Percentiles rank a stretch among this genome's conserved stretches.
Evolutionary conservation across 1,139 yeast species (phyloP).

Genomic region (Lodderomyces theae): DNA sequence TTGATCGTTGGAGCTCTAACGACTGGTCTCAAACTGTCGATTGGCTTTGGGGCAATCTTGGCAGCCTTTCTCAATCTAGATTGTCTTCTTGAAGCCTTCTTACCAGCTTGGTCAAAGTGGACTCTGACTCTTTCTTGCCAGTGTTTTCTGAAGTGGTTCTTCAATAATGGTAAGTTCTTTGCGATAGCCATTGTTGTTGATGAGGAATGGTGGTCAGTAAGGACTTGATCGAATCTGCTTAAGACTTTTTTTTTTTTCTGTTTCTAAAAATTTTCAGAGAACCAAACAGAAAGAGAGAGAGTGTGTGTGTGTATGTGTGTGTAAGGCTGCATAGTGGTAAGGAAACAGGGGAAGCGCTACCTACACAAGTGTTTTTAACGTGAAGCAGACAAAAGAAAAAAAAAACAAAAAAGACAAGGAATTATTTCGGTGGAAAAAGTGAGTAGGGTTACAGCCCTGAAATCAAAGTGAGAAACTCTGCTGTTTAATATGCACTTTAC

Average conservation of each 20-base stretch:
- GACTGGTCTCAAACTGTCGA: constrained; percentile 94
- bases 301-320: no score
- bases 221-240: constrained; percentile 5
- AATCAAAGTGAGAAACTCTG: constrained; percentile 9
- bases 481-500: not conserved
- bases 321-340: not conserved
- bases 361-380: no score
- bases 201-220: constrained; percentile 4
- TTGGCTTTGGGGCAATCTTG: constrained; percentile 94
- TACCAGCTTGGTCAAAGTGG: constrained; percentile 99
- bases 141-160: constrained; percentile 98
- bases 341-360: not conserved
- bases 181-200: constrained; percentile 72
- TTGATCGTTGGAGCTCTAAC: constrained; percentile 98
- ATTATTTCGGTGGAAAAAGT: no score
- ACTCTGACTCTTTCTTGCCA: constrained; percentile 99
- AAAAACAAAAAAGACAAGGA: no score
- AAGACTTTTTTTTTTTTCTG: not conserved
- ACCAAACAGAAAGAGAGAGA: not conserved
- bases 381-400: no score
- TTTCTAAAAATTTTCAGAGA: constrained; percentile 12
- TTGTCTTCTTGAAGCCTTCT: constrained; percentile 94
- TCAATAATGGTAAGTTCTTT: constrained; percentile 96
- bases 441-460: constrained; percentile 4
- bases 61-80: constrained; percentile 96